These are phyloP conservation scores for Madurella mycetomatis DNA, from an alignment of 2,329 filamentous ascomycete genomes.

Conservation along the genomic window DNA sequence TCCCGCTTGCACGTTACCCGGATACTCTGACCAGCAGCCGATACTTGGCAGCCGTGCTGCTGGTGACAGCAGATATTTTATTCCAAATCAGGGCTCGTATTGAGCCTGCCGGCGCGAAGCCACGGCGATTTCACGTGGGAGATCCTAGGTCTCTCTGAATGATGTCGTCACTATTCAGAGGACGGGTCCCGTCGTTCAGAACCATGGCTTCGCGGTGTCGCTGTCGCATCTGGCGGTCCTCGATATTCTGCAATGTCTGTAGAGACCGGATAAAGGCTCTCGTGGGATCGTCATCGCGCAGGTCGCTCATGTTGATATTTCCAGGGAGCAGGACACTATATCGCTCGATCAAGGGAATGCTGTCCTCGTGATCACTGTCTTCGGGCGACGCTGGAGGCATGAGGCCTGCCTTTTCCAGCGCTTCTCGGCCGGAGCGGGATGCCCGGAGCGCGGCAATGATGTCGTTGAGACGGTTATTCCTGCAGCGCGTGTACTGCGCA, in stretches of 20 bases:
- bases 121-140: conserved; percentile 1
- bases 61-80: too few relatives aligned
- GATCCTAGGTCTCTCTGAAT: conserved; percentile 59
- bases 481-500: conserved; percentile 44
- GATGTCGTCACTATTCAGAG: conserved; percentile 71
- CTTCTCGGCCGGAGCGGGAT: conserved; percentile 48
- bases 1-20: too few relatives aligned
- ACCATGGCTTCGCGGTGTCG: conserved; percentile 86
- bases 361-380: conserved; percentile 22
- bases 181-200: conserved; percentile 76
- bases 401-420: conserved; percentile 47
- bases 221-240: conserved; percentile 69
- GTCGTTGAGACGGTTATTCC: conserved; percentile 50
- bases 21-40: too few relatives aligned
- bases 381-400: conserved; percentile 34
- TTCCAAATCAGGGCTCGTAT: too few relatives aligned
- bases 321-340: conserved; percentile 35
- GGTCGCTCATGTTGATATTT: conserved; percentile 32
- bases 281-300: conserved; percentile 29
- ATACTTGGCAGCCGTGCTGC: too few relatives aligned
- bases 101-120: background rate
- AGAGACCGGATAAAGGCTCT: conserved; percentile 33
- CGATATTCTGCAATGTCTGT: conserved; percentile 49
- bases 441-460: conserved; percentile 47
- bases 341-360: conserved; percentile 25